Base-by-base conservation (phyloP, 116 monocot species). In the Phalaenopsis hybrid region DNA sequence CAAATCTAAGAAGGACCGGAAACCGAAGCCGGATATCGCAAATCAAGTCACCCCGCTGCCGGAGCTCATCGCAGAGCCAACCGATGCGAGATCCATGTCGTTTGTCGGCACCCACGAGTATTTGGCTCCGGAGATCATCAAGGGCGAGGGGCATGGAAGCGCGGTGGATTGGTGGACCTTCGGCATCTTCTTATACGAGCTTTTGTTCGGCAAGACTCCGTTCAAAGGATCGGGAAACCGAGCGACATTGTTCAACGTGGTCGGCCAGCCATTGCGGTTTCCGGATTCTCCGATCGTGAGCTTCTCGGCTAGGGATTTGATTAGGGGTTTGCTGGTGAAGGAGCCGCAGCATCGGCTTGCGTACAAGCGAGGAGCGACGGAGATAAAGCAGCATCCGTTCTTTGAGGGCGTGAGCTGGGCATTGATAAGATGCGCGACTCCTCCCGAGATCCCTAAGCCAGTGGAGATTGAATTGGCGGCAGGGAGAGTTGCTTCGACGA, bases 101-200 rank as follows among this genome's bases (percentile, higher is more conserved):
- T 91, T 93, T 65, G 93, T 93, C 9, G 93, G 91, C 17, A 93
- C 93, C 16, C 93, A 93, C 20, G 93, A 93, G 84, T 93, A 93
- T 81, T 68, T 92, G 72, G 92, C 92, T 1, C 90, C 92, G 0
- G 92, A 92, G 88, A 93, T 93, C 75, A 86, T 93, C 57, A 93
- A 93, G 79, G 93, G 91, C 4, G 93, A 93, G 78, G 91, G 93
- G 8, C 93, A 93, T 85, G 91, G 93, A 11, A 91, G 91, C 61
- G 93, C 93, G 0, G 93, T 93, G 25, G 93, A 93, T 44, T 93
- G 91, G 93, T 93, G 93, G 93, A 91, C 91, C 1, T 89, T 89
- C 21, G 93, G 93, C 20, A 93, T 93, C 45, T 93, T 93, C 51
- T 52, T 93, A 2, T 93, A 93, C 48, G 93, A 93, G 80, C 87